Base-by-base conservation (phyloP, 2,329 filamentous ascomycete genomes). In the Trichoderma harzianum region DNA sequence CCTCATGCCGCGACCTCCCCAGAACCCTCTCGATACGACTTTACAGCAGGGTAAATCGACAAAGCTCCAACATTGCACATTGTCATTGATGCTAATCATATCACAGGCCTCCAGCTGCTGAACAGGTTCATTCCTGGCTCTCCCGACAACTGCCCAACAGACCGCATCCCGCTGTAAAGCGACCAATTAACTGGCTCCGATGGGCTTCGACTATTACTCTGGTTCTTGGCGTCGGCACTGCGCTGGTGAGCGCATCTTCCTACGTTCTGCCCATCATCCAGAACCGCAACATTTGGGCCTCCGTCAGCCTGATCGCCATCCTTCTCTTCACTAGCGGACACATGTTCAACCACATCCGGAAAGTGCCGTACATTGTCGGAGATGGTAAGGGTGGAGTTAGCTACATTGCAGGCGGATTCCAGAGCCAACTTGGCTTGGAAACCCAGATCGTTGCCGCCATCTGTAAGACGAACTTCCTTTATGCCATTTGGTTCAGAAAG, bases 281-380 rank as follows among this genome's bases (percentile, higher is more conserved):
- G 81, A 98, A 92, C 85, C 92, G 95, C 76, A 98, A 97, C 78
- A 84, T 98, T 21, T 99, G 96, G 96, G 95, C 95, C 28, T 93
- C 93, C 26, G 83, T 97, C 78, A 97, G 93, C 82, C 85, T 99
- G 76, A 94, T 98, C 78, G 87, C 91, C 16, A 95, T 99, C 74
- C 88, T 99, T 55, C 86, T 98, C 72, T 99, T 98, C 84, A 98
- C 92, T 61, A 96, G 93, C 77, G 97, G 96, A 51, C 95, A 98
- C 83, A 99, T 99, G 97, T 99, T 97, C 88, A 99, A 98, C 82
- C 95, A 98, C 79, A 99, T 99, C 79, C 90, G 97, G 77, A 95
- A 96, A 81, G 93, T 97, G 3, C 96, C 96, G 3, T 99, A 99
- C 77, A 94, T 98, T 36, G 87, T 90, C 55, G 93, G 92, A 55